These are phyloP conservation scores for Umbelopsis isabellina DNA, from an alignment of 192 early-diverging fungal species.

Conservation along the genomic window DNA sequence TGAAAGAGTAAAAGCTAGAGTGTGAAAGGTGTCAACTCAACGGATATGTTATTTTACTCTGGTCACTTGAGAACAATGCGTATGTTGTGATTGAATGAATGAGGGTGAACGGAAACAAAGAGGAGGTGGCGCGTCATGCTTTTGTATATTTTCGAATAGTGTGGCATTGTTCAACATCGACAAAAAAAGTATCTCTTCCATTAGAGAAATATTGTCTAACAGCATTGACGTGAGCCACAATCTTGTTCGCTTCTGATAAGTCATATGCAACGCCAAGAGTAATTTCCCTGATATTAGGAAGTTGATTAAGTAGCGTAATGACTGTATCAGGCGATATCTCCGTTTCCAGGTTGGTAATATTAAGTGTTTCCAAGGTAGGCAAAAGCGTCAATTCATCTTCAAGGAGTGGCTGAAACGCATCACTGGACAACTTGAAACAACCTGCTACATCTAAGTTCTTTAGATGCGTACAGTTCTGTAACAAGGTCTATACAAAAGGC, in stretches of 20 bases:
- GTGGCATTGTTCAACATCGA: conserved; percentile 37
- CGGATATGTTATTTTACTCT: too few species aligned
- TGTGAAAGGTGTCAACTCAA: too few species aligned
- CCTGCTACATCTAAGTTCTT: conserved; percentile 36
- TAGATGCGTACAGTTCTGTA: conserved; percentile 27
- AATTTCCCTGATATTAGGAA: conserved; percentile 23
- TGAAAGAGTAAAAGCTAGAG: too few species aligned
- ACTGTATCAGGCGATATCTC: conserved; percentile 21
- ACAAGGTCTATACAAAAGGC: conserved; percentile 7
- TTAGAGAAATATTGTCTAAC: background rate
- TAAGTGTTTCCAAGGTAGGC: conserved; percentile 22
- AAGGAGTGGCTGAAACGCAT: conserved; percentile 27
- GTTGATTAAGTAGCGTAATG: conserved; percentile 16
- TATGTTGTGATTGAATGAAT: background rate
- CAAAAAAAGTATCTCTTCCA: conserved; percentile 10
- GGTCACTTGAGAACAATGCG: background rate
- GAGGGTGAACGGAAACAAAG: background rate
- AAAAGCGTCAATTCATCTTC: conserved; percentile 9
- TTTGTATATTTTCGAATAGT: conserved; percentile 20
- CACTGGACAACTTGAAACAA: conserved; percentile 26
- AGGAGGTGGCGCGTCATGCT: background rate
- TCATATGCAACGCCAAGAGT: conserved; percentile 33
- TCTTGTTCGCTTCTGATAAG: conserved; percentile 21
- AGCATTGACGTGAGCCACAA: conserved; percentile 19
- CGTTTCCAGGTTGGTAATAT: conserved; percentile 30